A percentile compares a stretch with the other conserved stretches of the same genome.
Conservation (phyloP, 805 yeast genomes). For the Monosporozyma yasuniensis region DNA sequence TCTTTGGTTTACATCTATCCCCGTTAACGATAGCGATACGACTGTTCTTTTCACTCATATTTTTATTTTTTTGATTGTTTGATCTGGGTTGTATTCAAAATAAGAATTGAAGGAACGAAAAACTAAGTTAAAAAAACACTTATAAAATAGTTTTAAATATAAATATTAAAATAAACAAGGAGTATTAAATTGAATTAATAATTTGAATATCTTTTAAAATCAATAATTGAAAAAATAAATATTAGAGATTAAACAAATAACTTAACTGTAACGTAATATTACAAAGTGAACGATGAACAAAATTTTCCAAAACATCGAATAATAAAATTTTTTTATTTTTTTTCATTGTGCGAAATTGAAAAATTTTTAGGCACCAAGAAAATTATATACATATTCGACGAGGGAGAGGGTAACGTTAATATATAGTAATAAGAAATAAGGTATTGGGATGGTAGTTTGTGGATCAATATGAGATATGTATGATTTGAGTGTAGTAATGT, state of each 20-base stretch:
- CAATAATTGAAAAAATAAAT: too few relatives aligned
- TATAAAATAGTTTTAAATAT: too few relatives aligned
- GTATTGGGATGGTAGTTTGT: too few relatives aligned
- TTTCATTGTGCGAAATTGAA: too few relatives aligned
- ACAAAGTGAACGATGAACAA: neutral
- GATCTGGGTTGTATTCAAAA: neutral
- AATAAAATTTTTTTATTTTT: too few relatives aligned
- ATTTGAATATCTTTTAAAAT: neutral
- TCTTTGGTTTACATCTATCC: slow-evolving; percentile 96
- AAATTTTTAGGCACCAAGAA: neutral
- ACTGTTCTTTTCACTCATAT: slow-evolving; percentile 38
- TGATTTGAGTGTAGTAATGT: too few relatives aligned
- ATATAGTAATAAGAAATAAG: too few relatives aligned
- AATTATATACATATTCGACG: too few relatives aligned
- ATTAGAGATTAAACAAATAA: too few relatives aligned
- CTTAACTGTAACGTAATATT: neutral
- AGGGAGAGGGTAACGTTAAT: too few relatives aligned
- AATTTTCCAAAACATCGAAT: neutral
- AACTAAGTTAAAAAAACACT: neutral
- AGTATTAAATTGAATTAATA: neutral
- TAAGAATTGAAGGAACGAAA: neutral
- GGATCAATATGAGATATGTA: too few relatives aligned
- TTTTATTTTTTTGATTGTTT: neutral
- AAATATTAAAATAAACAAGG: neutral
- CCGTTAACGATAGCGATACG: slow-evolving; percentile 95